Conservation (phyloP, 2,329 filamentous ascomycete species). For the Diaporthe eres region DNA sequence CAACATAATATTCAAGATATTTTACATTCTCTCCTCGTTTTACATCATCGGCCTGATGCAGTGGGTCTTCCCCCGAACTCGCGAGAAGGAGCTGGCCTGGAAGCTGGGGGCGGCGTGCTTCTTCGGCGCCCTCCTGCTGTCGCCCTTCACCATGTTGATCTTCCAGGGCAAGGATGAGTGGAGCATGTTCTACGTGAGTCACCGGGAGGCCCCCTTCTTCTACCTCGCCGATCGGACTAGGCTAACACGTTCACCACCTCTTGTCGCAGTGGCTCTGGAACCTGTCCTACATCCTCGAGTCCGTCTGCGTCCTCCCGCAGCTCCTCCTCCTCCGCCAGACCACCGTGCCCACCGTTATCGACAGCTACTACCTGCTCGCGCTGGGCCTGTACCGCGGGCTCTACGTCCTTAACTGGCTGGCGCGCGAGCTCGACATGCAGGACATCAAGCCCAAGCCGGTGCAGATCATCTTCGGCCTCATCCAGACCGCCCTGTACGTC, state of each 20-base stretch:
- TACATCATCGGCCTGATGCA: slow-evolving; percentile 94
- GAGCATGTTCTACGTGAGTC: slow-evolving; percentile 65
- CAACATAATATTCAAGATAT: slow-evolving; percentile 89
- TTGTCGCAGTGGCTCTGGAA: slow-evolving; percentile 79
- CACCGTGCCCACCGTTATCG: slow-evolving; percentile 94
- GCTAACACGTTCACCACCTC: slow-evolving; percentile 40
- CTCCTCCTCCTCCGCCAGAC: slow-evolving; percentile 93
- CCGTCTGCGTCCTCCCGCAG: slow-evolving; percentile 90
- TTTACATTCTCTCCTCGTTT: slow-evolving; percentile 86
- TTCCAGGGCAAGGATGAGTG: slow-evolving; percentile 66
- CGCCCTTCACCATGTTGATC: slow-evolving; percentile 81
- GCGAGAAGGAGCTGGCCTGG: slow-evolving; percentile 94
- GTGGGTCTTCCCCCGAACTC: slow-evolving; percentile 85
- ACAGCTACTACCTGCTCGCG: slow-evolving; percentile 93
- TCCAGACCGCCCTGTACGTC: slow-evolving; percentile 91
- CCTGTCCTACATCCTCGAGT: slow-evolving; percentile 94
- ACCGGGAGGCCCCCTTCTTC: background rate
- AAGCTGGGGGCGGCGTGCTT: slow-evolving; percentile 83
- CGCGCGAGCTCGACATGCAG: slow-evolving; percentile 72
- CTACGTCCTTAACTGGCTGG: slow-evolving; percentile 94
- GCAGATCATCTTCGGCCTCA: slow-evolving; percentile 85
- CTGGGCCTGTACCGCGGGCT: slow-evolving; percentile 90
- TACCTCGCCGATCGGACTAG: background rate
- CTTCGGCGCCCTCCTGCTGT: slow-evolving; percentile 73
- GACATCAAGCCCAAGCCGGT: slow-evolving; percentile 76